A percentile compares a stretch with the other conserved stretches of the same genome.
Evolutionary conservation across 1,284 basidiomycete species (phyloP).

Genomic region (Hemileia vastatrix): DNA sequence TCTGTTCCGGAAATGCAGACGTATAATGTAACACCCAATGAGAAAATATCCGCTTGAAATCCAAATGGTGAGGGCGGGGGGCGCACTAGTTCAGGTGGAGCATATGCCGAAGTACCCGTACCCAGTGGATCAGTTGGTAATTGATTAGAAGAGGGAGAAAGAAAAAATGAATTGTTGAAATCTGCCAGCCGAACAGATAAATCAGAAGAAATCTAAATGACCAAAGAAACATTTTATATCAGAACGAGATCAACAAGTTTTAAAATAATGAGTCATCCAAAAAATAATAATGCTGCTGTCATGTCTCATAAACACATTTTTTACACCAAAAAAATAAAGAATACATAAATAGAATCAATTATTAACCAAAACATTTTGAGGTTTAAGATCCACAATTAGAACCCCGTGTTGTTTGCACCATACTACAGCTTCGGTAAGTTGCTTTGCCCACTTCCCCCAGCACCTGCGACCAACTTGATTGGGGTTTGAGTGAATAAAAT

Average conservation of each 20-base stretch:
- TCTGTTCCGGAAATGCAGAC: conserved; percentile 48
- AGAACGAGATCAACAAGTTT: too few species aligned
- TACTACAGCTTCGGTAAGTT: conserved; percentile 45
- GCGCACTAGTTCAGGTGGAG: conserved; percentile 48
- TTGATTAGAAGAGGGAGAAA: conserved; percentile 30
- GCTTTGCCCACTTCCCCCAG: conserved; percentile 46
- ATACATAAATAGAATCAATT: conserved; percentile 8
- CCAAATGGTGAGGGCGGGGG: conserved; percentile 45
- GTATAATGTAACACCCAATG: conserved; percentile 49
- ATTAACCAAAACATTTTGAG: conserved; percentile 35
- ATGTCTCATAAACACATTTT: too few species aligned
- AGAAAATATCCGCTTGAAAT: conserved; percentile 49
- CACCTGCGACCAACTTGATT: conserved; percentile 38
- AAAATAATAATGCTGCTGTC: too few species aligned
- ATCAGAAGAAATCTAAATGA: conserved; percentile 26
- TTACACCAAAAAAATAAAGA: background rate
- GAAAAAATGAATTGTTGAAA: conserved; percentile 48
- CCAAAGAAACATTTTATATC: background rate
- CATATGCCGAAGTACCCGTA: conserved; percentile 49
- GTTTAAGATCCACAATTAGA: conserved; percentile 49
- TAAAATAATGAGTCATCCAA: too few species aligned
- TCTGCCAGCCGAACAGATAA: conserved; percentile 47
- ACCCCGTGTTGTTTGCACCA: conserved; percentile 48
- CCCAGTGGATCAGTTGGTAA: conserved; percentile 47
- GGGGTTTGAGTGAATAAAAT: conserved; percentile 44